Evolutionary conservation across 352 stramenopile genomes (phyloP).

Genomic region (Blastocystis sp.): DNA sequence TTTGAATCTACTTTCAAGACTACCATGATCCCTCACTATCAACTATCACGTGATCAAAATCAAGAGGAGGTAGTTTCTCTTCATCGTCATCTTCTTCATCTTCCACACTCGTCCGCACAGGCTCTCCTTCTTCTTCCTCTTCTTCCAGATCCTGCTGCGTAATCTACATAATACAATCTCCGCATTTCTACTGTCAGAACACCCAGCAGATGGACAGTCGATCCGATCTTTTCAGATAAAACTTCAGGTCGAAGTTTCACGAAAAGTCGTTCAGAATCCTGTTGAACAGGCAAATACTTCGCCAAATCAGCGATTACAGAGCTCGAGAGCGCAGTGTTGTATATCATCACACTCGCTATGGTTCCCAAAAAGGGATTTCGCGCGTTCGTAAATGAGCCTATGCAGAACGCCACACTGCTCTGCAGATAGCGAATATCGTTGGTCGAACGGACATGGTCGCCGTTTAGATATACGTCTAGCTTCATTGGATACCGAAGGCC

Average conservation of each 20-base stretch:
- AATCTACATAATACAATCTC: not conserved
- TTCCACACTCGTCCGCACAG: not conserved
- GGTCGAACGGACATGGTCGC: not conserved
- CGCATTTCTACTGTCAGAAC: not conserved
- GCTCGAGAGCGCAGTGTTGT: not conserved
- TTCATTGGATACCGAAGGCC: slow-evolving; percentile 8
- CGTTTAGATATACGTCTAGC: not conserved
- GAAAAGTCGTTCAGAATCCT: not conserved
- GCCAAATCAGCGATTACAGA: slow-evolving; percentile 25
- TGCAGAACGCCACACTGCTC: not conserved
- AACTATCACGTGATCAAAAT: not conserved
- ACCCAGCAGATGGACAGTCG: not conserved
- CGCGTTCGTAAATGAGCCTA: slow-evolving; percentile 1
- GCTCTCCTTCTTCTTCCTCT: not conserved
- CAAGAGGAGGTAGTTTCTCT: not conserved
- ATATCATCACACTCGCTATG: slow-evolving; percentile 9
- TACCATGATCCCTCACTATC: not conserved
- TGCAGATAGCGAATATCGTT: not conserved
- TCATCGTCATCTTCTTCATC: slow-evolving; percentile 4
- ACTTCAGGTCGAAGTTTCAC: slow-evolving; percentile 36
- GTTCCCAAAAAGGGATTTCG: not conserved
- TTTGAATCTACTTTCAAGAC: slow-evolving; percentile 3
- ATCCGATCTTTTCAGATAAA: not conserved
- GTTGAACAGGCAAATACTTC: not conserved
- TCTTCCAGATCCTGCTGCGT: not conserved